phyloP scores from a whole-genome alignment of 116 monocot species.

The Posidonia oceanica region DNA sequence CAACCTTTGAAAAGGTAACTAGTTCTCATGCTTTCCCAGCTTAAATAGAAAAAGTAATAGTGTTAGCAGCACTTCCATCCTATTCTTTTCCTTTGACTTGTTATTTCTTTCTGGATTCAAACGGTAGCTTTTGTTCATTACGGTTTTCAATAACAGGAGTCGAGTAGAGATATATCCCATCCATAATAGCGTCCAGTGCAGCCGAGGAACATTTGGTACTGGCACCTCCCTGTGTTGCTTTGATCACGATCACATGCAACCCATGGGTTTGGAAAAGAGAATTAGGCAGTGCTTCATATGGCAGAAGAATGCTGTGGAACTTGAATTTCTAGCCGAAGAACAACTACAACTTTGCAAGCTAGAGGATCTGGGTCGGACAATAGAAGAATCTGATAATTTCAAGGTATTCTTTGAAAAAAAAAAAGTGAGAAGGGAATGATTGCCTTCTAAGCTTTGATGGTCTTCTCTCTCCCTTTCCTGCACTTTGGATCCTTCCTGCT shows the following conservation, averaged over 20 bases:
- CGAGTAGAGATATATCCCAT: slow-evolving; percentile 21
- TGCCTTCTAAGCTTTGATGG: no score
- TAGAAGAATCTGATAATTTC: slow-evolving; percentile 41
- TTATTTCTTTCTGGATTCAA: neutral
- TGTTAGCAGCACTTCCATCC: no score
- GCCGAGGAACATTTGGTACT: no score
- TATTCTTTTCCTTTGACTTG: neutral
- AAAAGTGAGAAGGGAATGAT: no score
- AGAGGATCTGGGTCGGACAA: slow-evolving; percentile 12
- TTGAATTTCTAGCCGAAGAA: slow-evolving; percentile 23
- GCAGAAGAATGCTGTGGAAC: slow-evolving; percentile 23
- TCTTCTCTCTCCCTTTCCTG: no score
- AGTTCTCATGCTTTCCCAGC: no score
- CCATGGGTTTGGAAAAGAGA: slow-evolving; percentile 29
- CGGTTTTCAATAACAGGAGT: slow-evolving; percentile 10
- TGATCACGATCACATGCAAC: slow-evolving; percentile 53
- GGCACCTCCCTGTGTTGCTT: no score
- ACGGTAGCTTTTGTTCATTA: no score
- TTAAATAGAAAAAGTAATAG: no score
- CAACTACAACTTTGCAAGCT: slow-evolving; percentile 17
- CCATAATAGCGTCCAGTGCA: neutral
- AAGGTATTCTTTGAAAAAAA: slow-evolving; percentile 34
- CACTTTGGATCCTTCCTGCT: no score
- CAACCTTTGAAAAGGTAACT: no score
- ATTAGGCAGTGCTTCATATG: slow-evolving; percentile 20